Percentiles rank a stretch among this genome's conserved stretches.
These are phyloP conservation scores for Colletotrichum liriopes DNA, from an alignment of 2,329 filamentous ascomycete genomes.

Conservation along the genomic window DNA sequence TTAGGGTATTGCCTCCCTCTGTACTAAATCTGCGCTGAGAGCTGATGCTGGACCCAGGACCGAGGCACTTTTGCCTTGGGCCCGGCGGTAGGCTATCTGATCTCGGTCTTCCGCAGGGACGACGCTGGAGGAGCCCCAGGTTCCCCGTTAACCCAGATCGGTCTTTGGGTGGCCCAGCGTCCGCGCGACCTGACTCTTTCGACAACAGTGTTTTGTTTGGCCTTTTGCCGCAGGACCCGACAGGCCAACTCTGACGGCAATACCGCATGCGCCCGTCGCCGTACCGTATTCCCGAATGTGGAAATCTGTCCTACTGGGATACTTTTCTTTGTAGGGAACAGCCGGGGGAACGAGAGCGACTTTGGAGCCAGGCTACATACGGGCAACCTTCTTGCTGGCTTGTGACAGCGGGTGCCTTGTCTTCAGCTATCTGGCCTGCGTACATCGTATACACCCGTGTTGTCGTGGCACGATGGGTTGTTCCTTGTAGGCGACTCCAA, in stretches of 20 bases:
- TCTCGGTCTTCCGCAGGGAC: constrained; percentile 30
- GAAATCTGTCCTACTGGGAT: background rate
- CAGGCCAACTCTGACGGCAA: background rate
- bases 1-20: background rate
- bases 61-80: constrained; percentile 33
- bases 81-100: constrained; percentile 19
- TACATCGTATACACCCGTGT: background rate
- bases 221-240: constrained; percentile 12
- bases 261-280: background rate
- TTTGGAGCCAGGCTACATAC: background rate
- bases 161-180: background rate
- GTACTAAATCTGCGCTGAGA: background rate
- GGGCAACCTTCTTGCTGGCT: constrained; percentile 1
- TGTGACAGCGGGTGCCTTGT: constrained; percentile 4
- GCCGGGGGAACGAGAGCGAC: background rate
- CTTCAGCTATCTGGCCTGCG: background rate
- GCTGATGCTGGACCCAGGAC: constrained; percentile 9
- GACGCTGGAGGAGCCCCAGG: background rate
- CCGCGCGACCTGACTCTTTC: constrained; percentile 5
- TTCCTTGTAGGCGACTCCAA: constrained; percentile 9
- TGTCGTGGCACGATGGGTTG: background rate
- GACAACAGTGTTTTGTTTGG: background rate
- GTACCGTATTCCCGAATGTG: background rate
- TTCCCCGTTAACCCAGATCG: constrained; percentile 9
- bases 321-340: background rate